Evolutionary conservation across 2,329 filamentous ascomycete genomes (phyloP).

Genomic region (Dothideomycetes sp.): DNA sequence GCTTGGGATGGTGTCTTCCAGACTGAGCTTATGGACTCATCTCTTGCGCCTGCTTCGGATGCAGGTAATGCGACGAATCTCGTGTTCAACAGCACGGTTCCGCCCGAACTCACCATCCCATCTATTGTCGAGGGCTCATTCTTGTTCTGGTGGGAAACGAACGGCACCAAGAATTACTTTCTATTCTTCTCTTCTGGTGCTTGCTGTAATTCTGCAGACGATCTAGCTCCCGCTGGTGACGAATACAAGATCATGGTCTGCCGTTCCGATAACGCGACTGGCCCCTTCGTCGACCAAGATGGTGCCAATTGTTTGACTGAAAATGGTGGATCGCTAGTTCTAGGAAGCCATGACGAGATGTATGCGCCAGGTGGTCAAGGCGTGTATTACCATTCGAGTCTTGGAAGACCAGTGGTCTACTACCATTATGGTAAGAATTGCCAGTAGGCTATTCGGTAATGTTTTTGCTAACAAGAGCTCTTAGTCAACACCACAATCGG

Average conservation of each 20-base stretch:
- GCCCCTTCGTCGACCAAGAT: constrained; percentile 45
- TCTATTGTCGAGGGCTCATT: constrained; percentile 47
- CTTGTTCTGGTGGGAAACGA: too few species aligned
- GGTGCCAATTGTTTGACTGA: constrained; percentile 43
- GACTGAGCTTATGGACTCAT: too few species aligned
- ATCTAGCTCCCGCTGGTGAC: constrained; percentile 40
- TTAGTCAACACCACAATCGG: too few species aligned
- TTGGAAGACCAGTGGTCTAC: too few species aligned
- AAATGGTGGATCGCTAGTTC: constrained; percentile 52
- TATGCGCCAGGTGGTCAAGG: constrained; percentile 59
- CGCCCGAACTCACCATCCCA: too few species aligned
- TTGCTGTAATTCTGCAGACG: constrained; percentile 50
- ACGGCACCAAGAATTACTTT: constrained; percentile 49
- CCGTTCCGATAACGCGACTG: constrained; percentile 39
- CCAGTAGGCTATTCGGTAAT: too few species aligned
- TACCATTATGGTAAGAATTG: too few species aligned
- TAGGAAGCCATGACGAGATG: constrained; percentile 47
- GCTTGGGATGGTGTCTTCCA: constrained; percentile 57
- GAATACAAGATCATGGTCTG: constrained; percentile 60
- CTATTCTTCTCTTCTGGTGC: constrained; percentile 51
- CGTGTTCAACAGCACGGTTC: too few species aligned
- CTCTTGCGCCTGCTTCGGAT: too few species aligned
- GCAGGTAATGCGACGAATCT: too few species aligned
- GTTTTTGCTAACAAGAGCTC: too few species aligned
- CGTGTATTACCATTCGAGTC: too few species aligned